Base-by-base conservation (phyloP, 225 moss, liverwort and hornwort genomes). In the Pleurozium schreberi region DNA sequence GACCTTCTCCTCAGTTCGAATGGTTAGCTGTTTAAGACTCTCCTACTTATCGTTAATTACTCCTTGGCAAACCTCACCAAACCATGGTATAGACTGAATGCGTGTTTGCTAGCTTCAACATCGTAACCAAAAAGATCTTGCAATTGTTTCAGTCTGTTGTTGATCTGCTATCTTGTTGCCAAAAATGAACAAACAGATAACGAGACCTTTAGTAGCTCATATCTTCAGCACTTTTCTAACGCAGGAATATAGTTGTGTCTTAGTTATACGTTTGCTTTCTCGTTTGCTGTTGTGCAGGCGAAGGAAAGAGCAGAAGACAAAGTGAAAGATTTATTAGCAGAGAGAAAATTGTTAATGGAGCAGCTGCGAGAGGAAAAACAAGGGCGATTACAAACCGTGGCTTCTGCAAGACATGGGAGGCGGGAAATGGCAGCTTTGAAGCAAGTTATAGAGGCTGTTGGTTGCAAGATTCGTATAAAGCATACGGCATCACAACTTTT, bases 381-480 rank as follows among this genome's bases (percentile, higher is more conserved):
- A 83, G 90, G 92, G 40, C 93, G 93, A 81, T 82, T 90, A 18
- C 88, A 94, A 84, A 96, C 95, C 12, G 55, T 95, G 91, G 93
- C 90, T 63, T 88, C 93, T 58, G 96, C 95, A 82, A 92, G 87
- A 79, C 93, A 92, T 76, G 95, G 90, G 61, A 93, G 91, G 81
- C 95, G 94, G 81, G 96, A 97, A 90, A 94, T 93, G 80, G 96
- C 96, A 81, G 95, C 95, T 55, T 88, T 99, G 84, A 97, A 95
- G 90, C 93, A 94, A 92, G 95, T 95, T 40, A 88, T 99, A 60
- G 97, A 96, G 90, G 96, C 97, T 80, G 94, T 99, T 87, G 99
- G 99, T 76, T 97, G 97, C 91, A 99, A 96, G 89, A 96, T 99
- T 90, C 95, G 96, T 60, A 99, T 99, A 70, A 93, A 95, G 67